Percentiles rank a stretch among this genome's conserved stretches.
Conservation (phyloP, 441 rosid species). For the Croton laevigatus region DNA sequence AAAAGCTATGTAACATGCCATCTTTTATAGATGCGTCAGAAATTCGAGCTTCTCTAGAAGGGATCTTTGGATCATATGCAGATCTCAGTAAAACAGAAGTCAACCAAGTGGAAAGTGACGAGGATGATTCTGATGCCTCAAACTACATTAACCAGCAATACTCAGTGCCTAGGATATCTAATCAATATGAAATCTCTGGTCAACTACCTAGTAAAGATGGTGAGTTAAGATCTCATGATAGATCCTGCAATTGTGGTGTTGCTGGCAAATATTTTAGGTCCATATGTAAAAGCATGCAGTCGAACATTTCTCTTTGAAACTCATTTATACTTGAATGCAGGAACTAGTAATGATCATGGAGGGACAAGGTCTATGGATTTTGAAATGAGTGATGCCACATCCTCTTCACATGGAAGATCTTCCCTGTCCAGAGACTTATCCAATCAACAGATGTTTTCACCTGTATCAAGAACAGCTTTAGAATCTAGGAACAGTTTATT, state of each 20-base stretch:
- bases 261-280: constrained; percentile 29
- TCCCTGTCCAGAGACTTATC: constrained; percentile 55
- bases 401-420: constrained; percentile 61
- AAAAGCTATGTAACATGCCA: constrained; percentile 47
- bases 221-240: constrained; percentile 26
- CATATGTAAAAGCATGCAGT: constrained; percentile 39
- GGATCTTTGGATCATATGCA: constrained; percentile 44
- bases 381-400: constrained; percentile 64
- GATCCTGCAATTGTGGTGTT: constrained; percentile 27
- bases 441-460: constrained; percentile 64
- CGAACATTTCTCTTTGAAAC: constrained; percentile 31
- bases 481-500: constrained; percentile 63
- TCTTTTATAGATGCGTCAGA: constrained; percentile 47
- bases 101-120: constrained; percentile 54
- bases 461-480: constrained; percentile 49
- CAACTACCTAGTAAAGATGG: constrained; percentile 35
- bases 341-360: constrained; percentile 53
- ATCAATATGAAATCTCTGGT: constrained; percentile 32
- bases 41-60: constrained; percentile 48
- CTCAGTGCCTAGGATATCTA: constrained; percentile 31
- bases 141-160: constrained; percentile 28
- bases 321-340: constrained; percentile 49
- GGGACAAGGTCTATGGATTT: constrained; percentile 59
- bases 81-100: constrained; percentile 49
- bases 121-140: constrained; percentile 49